Conservation (phyloP, 2,329 filamentous ascomycete species). For the Spiromastix sp. region DNA sequence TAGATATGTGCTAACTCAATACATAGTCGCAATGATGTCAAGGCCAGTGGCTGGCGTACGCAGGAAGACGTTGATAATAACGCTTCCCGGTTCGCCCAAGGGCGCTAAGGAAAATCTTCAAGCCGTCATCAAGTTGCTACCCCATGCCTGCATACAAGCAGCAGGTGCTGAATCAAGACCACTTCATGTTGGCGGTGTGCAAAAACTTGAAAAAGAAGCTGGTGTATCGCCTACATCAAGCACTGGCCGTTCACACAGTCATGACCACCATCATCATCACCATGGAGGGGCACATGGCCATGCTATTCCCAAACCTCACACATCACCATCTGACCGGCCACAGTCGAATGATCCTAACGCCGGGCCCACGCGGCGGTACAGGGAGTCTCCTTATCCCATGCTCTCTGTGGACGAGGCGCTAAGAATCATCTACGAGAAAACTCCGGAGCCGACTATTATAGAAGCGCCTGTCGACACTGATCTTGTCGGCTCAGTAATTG, state of each 20-base stretch:
- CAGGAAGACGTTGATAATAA: slow-evolving; percentile 71
- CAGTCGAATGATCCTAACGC: slow-evolving; percentile 50
- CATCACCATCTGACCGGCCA: slow-evolving; percentile 47
- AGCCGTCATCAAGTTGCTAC: slow-evolving; percentile 77
- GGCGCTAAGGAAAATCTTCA: slow-evolving; percentile 89
- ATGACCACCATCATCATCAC: slow-evolving; percentile 17
- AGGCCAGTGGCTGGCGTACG: slow-evolving; percentile 83
- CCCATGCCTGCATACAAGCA: slow-evolving; percentile 88
- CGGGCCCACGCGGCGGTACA: slow-evolving; percentile 58
- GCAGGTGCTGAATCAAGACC: slow-evolving; percentile 70
- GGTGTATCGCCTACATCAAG: slow-evolving; percentile 40
- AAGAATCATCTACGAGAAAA: slow-evolving; percentile 58
- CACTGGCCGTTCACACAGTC: slow-evolving; percentile 11
- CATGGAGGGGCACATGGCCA: slow-evolving; percentile 57
- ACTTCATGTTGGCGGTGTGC: slow-evolving; percentile 69
- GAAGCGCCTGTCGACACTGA: slow-evolving; percentile 51
- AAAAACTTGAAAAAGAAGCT: slow-evolving; percentile 75
- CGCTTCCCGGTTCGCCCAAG: slow-evolving; percentile 88
- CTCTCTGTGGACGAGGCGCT: slow-evolving; percentile 75
- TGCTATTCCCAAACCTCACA: slow-evolving; percentile 59
- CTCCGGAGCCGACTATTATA: slow-evolving; percentile 51
- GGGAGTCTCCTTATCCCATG: slow-evolving; percentile 89
- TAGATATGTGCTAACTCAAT: neutral
- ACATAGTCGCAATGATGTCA: slow-evolving; percentile 89
- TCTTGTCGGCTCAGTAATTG: slow-evolving; percentile 68